phyloP scores from a whole-genome alignment of 176 grass and related monocot species.

The Phoenix dactylifera region DNA sequence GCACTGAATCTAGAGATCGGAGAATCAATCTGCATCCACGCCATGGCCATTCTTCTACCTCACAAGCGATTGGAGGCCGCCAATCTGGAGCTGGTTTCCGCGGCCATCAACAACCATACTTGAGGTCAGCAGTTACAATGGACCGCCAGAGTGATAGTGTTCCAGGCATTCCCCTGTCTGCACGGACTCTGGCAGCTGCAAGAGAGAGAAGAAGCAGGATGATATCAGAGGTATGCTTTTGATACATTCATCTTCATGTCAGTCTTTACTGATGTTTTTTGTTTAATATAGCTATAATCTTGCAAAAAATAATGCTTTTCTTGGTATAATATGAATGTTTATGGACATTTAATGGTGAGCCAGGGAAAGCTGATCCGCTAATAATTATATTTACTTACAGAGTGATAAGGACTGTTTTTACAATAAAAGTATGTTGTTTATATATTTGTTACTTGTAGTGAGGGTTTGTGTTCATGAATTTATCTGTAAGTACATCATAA shows the following conservation, averaged over 20 bases:
- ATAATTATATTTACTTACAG: too few relatives aligned
- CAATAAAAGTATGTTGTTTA: too few relatives aligned
- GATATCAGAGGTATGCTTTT: conserved; percentile 17
- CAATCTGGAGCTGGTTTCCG: conserved; percentile 13
- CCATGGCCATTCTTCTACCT: not conserved
- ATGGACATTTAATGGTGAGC: too few relatives aligned
- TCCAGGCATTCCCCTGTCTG: conserved; percentile 6
- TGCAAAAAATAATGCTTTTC: not conserved
- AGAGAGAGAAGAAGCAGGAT: conserved; percentile 22
- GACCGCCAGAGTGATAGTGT: conserved; percentile 11
- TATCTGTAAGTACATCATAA: too few relatives aligned
- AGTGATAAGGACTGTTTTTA: too few relatives aligned
- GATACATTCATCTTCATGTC: not conserved
- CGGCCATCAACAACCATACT: conserved; percentile 12
- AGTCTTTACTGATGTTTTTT: not conserved
- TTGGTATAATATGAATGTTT: not conserved
- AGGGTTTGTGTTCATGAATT: too few relatives aligned
- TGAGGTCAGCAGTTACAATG: conserved; percentile 2
- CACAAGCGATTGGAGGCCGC: conserved; percentile 9
- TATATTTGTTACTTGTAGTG: too few relatives aligned
- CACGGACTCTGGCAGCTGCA: conserved; percentile 11
- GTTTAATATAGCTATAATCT: not conserved
- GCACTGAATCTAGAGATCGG: conserved; percentile 5
- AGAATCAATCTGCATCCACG: not conserved
- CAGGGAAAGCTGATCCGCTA: too few relatives aligned